Evolutionary conservation across 2,329 filamentous ascomycete species (phyloP).

Genomic region (Laburnicola sp.): DNA sequence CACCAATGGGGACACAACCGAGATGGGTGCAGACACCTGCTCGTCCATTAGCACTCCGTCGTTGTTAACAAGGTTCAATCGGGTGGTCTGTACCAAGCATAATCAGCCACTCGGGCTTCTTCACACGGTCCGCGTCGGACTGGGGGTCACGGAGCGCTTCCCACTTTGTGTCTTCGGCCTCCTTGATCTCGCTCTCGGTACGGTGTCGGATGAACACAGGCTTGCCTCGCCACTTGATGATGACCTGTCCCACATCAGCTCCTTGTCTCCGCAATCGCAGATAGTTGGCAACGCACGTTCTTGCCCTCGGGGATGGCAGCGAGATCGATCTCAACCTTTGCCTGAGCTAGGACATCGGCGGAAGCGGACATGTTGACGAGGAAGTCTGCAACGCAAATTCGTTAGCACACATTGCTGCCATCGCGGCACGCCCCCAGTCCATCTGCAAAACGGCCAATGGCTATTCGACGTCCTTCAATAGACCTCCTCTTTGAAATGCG

Average conservation of each 20-base stretch:
- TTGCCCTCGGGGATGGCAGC: constrained; percentile 94
- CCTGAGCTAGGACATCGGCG: constrained; percentile 96
- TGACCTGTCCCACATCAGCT: constrained; percentile 63
- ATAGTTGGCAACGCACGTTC: constrained; percentile 69
- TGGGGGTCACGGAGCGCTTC: constrained; percentile 87
- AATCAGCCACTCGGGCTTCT: constrained; percentile 98
- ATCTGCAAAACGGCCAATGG: constrained; percentile 41
- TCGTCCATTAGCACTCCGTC: constrained; percentile 29
- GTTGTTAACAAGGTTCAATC: neutral
- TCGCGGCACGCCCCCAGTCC: constrained; percentile 27
- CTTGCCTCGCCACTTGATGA: constrained; percentile 99
- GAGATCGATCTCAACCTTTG: constrained; percentile 98
- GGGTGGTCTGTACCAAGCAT: constrained; percentile 75
- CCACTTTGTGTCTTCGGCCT: constrained; percentile 88
- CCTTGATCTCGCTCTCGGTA: constrained; percentile 87
- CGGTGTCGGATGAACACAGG: constrained; percentile 99
- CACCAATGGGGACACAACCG: constrained; percentile 98
- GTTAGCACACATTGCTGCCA: constrained; percentile 36
- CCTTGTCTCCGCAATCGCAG: neutral
- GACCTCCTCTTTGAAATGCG: constrained; percentile 4
- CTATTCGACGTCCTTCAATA: constrained; percentile 11
- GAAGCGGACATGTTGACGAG: constrained; percentile 99
- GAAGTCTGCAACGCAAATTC: constrained; percentile 70
- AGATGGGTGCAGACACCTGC: constrained; percentile 97
- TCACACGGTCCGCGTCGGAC: constrained; percentile 85